Percentiles rank a stretch among this genome's conserved stretches.
These are phyloP conservation scores for Phialophora verrucosa DNA, from an alignment of 2,329 filamentous ascomycete species.

Conservation along the genomic window DNA sequence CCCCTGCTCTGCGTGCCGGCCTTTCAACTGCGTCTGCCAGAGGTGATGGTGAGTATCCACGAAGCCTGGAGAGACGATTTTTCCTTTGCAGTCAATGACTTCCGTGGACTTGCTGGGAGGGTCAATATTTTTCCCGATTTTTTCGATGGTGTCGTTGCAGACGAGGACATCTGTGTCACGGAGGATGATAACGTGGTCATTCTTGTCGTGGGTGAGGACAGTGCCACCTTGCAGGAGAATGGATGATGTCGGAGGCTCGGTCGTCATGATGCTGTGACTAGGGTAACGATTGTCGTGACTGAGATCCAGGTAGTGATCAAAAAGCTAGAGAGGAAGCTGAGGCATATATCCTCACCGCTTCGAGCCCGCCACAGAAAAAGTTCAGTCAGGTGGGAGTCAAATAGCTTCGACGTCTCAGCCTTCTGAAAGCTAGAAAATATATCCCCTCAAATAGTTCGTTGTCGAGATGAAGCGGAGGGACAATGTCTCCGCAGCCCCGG, in stretches of 20 bases:
- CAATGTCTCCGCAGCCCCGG: conserved; percentile 15
- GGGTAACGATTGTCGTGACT: background rate
- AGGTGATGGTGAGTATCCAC: conserved; percentile 49
- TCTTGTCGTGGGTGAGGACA: conserved; percentile 28
- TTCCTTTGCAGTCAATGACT: conserved; percentile 49
- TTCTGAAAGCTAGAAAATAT: background rate
- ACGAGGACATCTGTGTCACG: conserved; percentile 33
- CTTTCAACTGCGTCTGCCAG: conserved; percentile 52
- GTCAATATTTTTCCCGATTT: conserved; percentile 21
- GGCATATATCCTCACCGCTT: background rate
- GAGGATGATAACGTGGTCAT: conserved; percentile 29
- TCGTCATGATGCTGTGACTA: background rate
- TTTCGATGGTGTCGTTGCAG: conserved; percentile 23
- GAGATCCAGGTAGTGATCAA: background rate
- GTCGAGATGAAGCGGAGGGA: background rate
- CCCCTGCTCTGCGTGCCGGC: conserved; percentile 47
- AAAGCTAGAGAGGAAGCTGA: background rate
- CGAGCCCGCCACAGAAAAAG: background rate
- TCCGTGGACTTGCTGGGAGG: conserved; percentile 28
- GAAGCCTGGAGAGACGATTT: conserved; percentile 43
- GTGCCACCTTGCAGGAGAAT: conserved; percentile 33
- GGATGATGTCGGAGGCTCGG: background rate
- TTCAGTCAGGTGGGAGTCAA: background rate
- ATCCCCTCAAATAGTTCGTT: background rate
- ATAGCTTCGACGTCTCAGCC: background rate